Evolutionary conservation across 1,284 basidiomycete genomes (phyloP).

Genomic region (Trichosporon sp.): DNA sequence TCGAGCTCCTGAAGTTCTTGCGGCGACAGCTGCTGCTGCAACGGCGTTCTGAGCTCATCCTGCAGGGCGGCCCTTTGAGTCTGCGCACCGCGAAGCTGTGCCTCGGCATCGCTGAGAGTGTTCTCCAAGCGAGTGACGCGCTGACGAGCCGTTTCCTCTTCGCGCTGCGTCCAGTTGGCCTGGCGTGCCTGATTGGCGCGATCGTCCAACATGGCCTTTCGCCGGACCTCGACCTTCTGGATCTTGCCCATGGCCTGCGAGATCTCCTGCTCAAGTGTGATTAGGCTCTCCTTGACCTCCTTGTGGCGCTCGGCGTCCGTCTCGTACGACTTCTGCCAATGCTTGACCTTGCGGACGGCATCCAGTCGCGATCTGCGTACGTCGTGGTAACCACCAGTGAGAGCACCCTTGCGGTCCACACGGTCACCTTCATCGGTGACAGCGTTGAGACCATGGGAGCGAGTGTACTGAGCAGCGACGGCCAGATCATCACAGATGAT

Average conservation of each 20-base stretch:
- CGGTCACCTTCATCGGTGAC: slow-evolving; percentile 98
- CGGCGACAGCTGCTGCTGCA: slow-evolving; percentile 65
- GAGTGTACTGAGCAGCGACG: slow-evolving; percentile 88
- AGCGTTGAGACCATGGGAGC: slow-evolving; percentile 89
- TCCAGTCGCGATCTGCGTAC: slow-evolving; percentile 83
- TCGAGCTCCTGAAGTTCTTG: slow-evolving; percentile 69
- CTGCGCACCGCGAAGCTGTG: slow-evolving; percentile 53
- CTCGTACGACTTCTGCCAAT: slow-evolving; percentile 69
- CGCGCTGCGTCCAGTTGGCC: slow-evolving; percentile 57
- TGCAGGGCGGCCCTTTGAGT: slow-evolving; percentile 58
- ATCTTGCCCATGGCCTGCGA: slow-evolving; percentile 69
- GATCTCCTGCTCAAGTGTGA: slow-evolving; percentile 78
- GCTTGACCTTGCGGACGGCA: slow-evolving; percentile 68
- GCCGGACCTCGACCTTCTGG: slow-evolving; percentile 64
- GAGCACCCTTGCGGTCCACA: slow-evolving; percentile 89
- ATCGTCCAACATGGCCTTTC: slow-evolving; percentile 64
- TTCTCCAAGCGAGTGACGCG: slow-evolving; percentile 63
- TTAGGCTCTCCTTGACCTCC: slow-evolving; percentile 68
- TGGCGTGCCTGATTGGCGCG: slow-evolving; percentile 65
- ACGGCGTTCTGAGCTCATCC: slow-evolving; percentile 68
- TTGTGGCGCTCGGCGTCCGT: slow-evolving; percentile 60
- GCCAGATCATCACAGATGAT: slow-evolving; percentile 90
- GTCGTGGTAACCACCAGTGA: slow-evolving; percentile 96
- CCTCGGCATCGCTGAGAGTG: slow-evolving; percentile 64
- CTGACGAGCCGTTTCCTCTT: slow-evolving; percentile 64